Percentiles rank a stretch among this genome's conserved stretches.
Evolutionary conservation across 208 protist species (phyloP).

Genomic region (Trypanosomatidae sp.): DNA sequence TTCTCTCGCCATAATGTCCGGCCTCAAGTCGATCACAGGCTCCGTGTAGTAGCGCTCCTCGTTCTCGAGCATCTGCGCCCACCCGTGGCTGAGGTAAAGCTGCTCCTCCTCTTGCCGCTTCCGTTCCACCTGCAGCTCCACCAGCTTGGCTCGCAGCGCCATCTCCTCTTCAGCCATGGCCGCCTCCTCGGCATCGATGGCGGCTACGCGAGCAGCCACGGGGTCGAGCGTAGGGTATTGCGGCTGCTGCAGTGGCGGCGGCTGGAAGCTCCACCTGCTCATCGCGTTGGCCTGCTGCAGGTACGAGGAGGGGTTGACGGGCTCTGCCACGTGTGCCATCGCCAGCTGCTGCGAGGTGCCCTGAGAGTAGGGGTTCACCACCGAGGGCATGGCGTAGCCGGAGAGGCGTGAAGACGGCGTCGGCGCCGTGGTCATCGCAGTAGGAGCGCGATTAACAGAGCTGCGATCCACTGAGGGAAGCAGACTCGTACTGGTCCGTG

Average conservation of each 20-base stretch:
- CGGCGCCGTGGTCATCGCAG: constrained; percentile 5
- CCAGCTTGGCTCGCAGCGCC: constrained; percentile 35
- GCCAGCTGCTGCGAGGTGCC: constrained; percentile 4
- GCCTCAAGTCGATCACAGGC: constrained; percentile 43
- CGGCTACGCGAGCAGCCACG: constrained; percentile 24
- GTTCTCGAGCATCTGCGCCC: constrained; percentile 61
- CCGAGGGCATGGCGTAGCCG: constrained; percentile 25
- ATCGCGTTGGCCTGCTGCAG: constrained; percentile 25
- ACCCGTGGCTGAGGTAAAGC: constrained; percentile 55
- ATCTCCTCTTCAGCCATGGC: constrained; percentile 48
- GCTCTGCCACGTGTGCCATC: constrained; percentile 2
- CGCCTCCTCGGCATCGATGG: constrained; percentile 46
- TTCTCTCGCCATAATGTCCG: constrained; percentile 47
- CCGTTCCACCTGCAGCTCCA: constrained; percentile 38
- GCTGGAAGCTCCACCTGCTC: constrained; percentile 37
- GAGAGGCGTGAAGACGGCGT: constrained; percentile 30
- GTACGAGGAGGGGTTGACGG: constrained; percentile 24
- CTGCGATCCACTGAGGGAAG: constrained; percentile 15
- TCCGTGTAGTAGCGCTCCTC: constrained; percentile 79
- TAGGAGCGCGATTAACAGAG: constrained; percentile 1
- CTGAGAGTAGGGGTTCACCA: constrained; percentile 33
- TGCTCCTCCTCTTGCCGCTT: constrained; percentile 54
- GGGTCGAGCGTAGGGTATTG: constrained; percentile 31
- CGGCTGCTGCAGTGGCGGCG: constrained; percentile 15
- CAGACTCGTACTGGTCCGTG: background rate